Conservation (phyloP, 1,139 yeast genomes). For the Scheffersomyces lignicola region DNA sequence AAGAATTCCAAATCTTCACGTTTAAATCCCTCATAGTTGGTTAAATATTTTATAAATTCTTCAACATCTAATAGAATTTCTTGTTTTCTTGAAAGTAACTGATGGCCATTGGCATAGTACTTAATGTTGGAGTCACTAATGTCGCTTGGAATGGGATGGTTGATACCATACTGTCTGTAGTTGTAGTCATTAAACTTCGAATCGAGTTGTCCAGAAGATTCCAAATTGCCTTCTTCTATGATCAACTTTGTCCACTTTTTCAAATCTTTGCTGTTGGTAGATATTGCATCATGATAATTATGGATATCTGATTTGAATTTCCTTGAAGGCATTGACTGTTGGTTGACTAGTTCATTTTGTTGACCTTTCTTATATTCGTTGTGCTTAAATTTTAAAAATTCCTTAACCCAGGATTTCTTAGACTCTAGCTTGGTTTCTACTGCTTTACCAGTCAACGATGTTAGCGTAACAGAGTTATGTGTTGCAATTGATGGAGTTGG, state of each 20-base stretch:
- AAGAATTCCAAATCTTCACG: constrained; percentile 29
- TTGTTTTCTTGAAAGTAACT: constrained; percentile 5
- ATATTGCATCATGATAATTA: constrained; percentile 22
- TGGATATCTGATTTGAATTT: constrained; percentile 19
- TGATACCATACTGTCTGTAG: constrained; percentile 13
- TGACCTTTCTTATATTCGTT: neutral
- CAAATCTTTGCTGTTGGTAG: constrained; percentile 21
- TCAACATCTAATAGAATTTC: constrained; percentile 23
- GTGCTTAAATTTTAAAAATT: constrained; percentile 14
- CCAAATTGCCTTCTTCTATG: constrained; percentile 14
- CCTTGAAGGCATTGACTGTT: constrained; percentile 2
- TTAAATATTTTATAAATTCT: constrained; percentile 30
- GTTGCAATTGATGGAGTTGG: constrained; percentile 2
- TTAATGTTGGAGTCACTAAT: too few relatives aligned
- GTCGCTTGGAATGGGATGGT: neutral
- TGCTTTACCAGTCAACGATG: too few relatives aligned
- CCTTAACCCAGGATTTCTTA: constrained; percentile 18
- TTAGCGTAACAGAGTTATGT: too few relatives aligned
- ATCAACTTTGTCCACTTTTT: constrained; percentile 27
- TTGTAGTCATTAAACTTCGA: constrained; percentile 10
- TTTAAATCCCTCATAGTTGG: constrained; percentile 31
- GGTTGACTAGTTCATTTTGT: neutral
- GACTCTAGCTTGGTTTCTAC: constrained; percentile 13
- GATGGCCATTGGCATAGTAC: neutral
- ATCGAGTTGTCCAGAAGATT: constrained; percentile 4